Percentiles rank a stretch among this genome's conserved stretches.
Evolutionary conservation across 768 basidiomycete genomes (phyloP).

Genomic region (Lactarius vividus): DNA sequence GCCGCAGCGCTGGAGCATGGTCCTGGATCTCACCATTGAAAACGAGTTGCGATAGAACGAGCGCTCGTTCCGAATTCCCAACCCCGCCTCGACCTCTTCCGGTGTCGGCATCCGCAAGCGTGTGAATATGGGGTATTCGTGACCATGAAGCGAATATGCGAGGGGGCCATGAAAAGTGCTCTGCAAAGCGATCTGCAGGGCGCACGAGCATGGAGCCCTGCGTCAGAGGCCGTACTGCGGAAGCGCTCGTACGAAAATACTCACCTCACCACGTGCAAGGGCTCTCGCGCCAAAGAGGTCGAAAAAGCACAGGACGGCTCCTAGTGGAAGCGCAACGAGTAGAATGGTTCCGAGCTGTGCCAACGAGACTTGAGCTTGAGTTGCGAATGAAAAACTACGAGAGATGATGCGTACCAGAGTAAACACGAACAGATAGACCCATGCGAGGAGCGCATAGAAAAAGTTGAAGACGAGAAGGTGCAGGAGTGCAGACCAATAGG

Average conservation of each 20-base stretch:
- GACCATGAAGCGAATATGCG: slow-evolving; percentile 58
- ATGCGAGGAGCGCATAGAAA: slow-evolving; percentile 74
- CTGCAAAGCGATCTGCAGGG: slow-evolving; percentile 58
- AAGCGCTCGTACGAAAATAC: slow-evolving; percentile 19
- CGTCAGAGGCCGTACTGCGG: not conserved
- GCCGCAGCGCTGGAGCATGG: slow-evolving; percentile 13
- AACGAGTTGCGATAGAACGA: slow-evolving; percentile 83
- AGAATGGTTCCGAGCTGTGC: slow-evolving; percentile 72
- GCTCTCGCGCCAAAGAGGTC: slow-evolving; percentile 69
- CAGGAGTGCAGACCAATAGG: slow-evolving; percentile 65
- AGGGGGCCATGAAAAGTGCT: slow-evolving; percentile 66
- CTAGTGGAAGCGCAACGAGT: slow-evolving; percentile 74
- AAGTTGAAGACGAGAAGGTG: slow-evolving; percentile 76
- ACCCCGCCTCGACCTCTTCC: slow-evolving; percentile 50
- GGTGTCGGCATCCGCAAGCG: slow-evolving; percentile 50
- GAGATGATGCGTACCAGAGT: slow-evolving; percentile 55
- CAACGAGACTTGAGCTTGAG: not conserved
- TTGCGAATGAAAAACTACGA: slow-evolving; percentile 25
- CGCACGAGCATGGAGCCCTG: not conserved
- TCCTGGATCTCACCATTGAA: slow-evolving; percentile 57
- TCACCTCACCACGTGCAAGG: slow-evolving; percentile 70
- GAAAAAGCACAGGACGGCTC: slow-evolving; percentile 74
- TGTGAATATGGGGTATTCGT: slow-evolving; percentile 75
- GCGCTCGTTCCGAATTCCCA: slow-evolving; percentile 42
- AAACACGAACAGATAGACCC: slow-evolving; percentile 76